Evolutionary conservation across 805 yeast species (phyloP).

Genomic region (Saccharomycopsis babjevae): DNA sequence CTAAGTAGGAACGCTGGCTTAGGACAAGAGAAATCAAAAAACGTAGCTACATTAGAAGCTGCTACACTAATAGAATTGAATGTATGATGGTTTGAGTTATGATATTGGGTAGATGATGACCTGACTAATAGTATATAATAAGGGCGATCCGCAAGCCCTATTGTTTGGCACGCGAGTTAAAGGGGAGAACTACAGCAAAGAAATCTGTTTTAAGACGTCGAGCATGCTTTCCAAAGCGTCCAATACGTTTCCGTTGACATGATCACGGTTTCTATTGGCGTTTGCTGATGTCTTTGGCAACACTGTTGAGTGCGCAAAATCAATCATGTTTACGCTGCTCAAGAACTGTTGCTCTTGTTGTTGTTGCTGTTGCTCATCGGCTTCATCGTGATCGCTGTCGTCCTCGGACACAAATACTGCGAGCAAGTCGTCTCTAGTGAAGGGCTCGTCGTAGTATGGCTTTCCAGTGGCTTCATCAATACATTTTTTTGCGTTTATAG

Average conservation of each 20-base stretch:
- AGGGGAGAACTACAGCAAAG: neutral
- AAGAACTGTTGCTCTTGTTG: conserved; percentile 22
- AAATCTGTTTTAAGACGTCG: conserved; percentile 25
- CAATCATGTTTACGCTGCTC: conserved; percentile 62
- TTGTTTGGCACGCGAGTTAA: too few species aligned
- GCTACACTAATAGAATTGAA: too few species aligned
- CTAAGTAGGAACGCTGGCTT: neutral
- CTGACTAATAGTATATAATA: too few species aligned
- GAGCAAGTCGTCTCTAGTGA: conserved; percentile 26
- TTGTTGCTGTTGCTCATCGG: conserved; percentile 18
- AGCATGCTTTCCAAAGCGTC: conserved; percentile 61
- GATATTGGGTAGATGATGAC: neutral
- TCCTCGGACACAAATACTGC: conserved; percentile 19
- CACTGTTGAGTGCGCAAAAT: conserved; percentile 78
- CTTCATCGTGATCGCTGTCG: conserved; percentile 26
- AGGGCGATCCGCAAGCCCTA: neutral
- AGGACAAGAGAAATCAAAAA: neutral
- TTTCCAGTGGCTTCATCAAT: conserved; percentile 35
- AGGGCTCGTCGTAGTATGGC: conserved; percentile 31
- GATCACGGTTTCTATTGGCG: conserved; percentile 33
- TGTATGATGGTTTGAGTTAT: too few species aligned
- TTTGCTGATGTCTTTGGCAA: conserved; percentile 60
- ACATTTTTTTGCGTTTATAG: neutral
- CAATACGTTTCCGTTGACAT: conserved; percentile 27
- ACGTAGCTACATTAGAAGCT: neutral